Evolutionary conservation across 768 basidiomycete genomes (phyloP).

Genomic region (Cystofilobasidium capitatum): DNA sequence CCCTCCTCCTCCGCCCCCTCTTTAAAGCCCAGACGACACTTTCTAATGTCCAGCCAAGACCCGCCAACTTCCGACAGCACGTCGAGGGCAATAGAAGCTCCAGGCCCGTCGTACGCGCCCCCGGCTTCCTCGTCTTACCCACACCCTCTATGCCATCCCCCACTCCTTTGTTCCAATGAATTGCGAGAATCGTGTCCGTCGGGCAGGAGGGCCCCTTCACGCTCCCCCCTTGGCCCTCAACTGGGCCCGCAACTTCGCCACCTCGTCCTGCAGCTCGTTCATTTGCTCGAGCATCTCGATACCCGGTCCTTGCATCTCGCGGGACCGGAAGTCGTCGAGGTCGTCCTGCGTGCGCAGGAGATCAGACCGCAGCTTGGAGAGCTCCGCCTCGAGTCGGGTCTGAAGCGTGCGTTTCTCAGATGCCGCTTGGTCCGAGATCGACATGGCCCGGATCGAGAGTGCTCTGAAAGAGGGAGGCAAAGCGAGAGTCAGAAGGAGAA

Average conservation of each 20-base stretch:
- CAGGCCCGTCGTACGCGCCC: too few species aligned
- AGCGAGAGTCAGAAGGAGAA: background rate
- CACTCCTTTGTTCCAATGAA: too few species aligned
- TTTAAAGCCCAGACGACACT: too few species aligned
- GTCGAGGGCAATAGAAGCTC: too few species aligned
- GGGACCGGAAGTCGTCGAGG: constrained; percentile 45
- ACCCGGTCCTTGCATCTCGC: constrained; percentile 54
- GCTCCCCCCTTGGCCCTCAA: constrained; percentile 5
- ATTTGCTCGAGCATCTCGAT: constrained; percentile 80
- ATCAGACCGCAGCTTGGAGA: constrained; percentile 55
- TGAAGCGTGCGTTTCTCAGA: constrained; percentile 45
- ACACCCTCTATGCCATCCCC: too few species aligned
- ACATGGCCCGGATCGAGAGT: constrained; percentile 61
- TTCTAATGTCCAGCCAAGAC: too few species aligned
- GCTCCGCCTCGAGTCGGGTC: constrained; percentile 42
- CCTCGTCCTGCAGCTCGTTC: constrained; percentile 61
- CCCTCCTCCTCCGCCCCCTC: too few species aligned
- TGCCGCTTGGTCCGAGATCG: constrained; percentile 58
- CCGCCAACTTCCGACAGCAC: too few species aligned
- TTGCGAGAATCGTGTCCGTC: too few species aligned
- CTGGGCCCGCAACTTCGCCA: constrained; percentile 22
- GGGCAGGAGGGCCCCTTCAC: too few species aligned
- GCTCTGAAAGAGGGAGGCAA: constrained; percentile 29
- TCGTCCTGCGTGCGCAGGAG: constrained; percentile 54
- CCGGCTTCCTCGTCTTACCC: too few species aligned